A percentile compares a stretch with the other conserved stretches of the same genome.
Conservation (phyloP, 257 asterid genomes). For the Eucommia ulmoides region DNA sequence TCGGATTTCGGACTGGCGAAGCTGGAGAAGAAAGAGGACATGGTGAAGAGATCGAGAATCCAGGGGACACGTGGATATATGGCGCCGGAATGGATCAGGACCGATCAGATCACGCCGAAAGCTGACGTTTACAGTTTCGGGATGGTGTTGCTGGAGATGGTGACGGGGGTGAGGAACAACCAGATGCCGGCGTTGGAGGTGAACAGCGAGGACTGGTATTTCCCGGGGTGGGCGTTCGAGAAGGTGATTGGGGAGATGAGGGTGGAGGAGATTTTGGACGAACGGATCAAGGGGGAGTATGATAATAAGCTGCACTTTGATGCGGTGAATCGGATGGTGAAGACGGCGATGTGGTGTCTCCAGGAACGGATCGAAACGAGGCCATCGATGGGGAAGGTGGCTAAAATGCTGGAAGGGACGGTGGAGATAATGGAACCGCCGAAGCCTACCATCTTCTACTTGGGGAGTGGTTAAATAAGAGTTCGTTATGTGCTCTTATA, state of each 20-base stretch:
- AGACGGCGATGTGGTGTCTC: constrained; percentile 89
- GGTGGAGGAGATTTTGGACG: constrained; percentile 61
- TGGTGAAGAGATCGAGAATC: constrained; percentile 38
- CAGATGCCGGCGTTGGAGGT: constrained; percentile 30
- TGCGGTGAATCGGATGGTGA: constrained; percentile 67
- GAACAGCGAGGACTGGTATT: constrained; percentile 67
- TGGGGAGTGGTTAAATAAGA: constrained; percentile 22
- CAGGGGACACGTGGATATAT: constrained; percentile 78
- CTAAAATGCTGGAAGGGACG: constrained; percentile 86
- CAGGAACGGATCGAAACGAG: constrained; percentile 55
- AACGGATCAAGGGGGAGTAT: constrained; percentile 37
- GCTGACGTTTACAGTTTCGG: constrained; percentile 86
- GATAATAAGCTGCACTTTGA: constrained; percentile 49
- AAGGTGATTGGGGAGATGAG: constrained; percentile 61
- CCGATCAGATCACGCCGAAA: constrained; percentile 61
- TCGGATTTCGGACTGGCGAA: constrained; percentile 87
- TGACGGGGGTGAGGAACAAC: constrained; percentile 55
- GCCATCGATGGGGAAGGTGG: constrained; percentile 93
- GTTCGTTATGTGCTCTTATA: too few species aligned
- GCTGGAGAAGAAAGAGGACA: constrained; percentile 68
- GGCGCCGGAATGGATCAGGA: constrained; percentile 79
- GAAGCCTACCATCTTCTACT: constrained; percentile 51
- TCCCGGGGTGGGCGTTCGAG: constrained; percentile 75
- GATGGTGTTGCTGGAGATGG: constrained; percentile 61
- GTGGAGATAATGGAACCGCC: constrained; percentile 67